Base-by-base conservation (phyloP, 495 filamentous ascomycete genomes). In the Podospora didyma region DNA sequence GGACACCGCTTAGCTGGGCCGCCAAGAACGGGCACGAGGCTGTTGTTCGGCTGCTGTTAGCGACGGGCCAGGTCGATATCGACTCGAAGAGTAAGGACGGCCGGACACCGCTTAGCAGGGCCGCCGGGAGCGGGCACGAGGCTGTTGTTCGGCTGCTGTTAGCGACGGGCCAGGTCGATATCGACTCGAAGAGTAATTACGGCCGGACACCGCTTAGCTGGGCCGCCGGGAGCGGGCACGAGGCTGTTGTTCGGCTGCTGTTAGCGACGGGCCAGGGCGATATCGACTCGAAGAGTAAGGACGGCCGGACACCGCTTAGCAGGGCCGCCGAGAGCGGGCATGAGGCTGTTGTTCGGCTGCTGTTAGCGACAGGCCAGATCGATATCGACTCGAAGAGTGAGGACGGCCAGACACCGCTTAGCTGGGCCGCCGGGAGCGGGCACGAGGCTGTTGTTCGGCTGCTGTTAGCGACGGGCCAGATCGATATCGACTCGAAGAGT, bases 1-100 rank as follows among this genome's bases (percentile, higher is more conserved):
- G 28, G 2, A 59, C 56, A n/a, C 44, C 50, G 26, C 19, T 58
- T 41, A 23, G 3, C 4, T 47, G 7, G 2, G 56, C 56, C 7
- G 56, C 56, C 17, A 16, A 23, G 23, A 39, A 22, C 1, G 56
- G 50, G 21, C 50, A 49, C 20, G 44, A 31, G 5, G 49, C 6
- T 7, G 11, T 51, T 17, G 49, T 35, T 11, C n/a, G 37, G 28
- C 17, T 51, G 11, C 21, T 49, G 12, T 22, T 49, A 0, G 46
- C 46, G 7, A 49, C 22, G 1, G n/a, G 46, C 34, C 9, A 37
- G 16, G 34, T 37, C 34, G 34, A 37, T 37, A 37, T 37, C 1
- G 2, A 37, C 16, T 37, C 2, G 1, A 7, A 16, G 34, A 16
- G 16, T 2, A 16, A 37, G 9, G 9, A 7, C 16, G 34, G 34